Conservation (phyloP, 176 grass and related monocot species). For the Musa beccarii region DNA sequence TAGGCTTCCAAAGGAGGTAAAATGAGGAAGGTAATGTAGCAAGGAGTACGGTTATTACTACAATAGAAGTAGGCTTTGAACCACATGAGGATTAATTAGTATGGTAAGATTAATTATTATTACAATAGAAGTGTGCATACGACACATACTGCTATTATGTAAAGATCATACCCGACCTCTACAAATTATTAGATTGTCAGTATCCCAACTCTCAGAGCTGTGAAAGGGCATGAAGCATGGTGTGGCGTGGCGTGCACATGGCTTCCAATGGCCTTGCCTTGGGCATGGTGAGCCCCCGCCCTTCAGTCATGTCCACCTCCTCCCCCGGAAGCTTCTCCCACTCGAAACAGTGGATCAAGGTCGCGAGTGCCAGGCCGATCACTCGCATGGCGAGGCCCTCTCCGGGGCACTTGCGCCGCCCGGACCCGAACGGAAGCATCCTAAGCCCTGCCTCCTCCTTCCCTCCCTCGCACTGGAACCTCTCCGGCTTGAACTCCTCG, state of each 20-base stretch:
- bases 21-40: no score
- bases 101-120: no score
- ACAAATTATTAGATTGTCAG: not conserved
- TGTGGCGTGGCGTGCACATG: constrained; percentile 23
- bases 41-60: no score
- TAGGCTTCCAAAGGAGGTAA: no score
- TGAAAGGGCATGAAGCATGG: constrained; percentile 25
- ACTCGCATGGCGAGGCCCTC: constrained; percentile 45
- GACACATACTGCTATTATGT: no score
- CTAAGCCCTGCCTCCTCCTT: constrained; percentile 1
- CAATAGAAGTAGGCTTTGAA: no score
- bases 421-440: constrained; percentile 60
- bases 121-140: no score
- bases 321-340: constrained; percentile 26
- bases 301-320: constrained; percentile 46
- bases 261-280: constrained; percentile 36
- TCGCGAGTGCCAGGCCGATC: constrained; percentile 25
- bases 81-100: no score
- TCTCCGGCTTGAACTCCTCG: constrained; percentile 37
- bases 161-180: no score
- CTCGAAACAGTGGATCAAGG: constrained; percentile 68
- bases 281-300: constrained; percentile 24
- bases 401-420: constrained; percentile 51
- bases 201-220: constrained; percentile 6
- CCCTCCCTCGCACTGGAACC: constrained; percentile 31